Conservation (phyloP, 495 filamentous ascomycete species). For the Xylaria castorea region DNA sequence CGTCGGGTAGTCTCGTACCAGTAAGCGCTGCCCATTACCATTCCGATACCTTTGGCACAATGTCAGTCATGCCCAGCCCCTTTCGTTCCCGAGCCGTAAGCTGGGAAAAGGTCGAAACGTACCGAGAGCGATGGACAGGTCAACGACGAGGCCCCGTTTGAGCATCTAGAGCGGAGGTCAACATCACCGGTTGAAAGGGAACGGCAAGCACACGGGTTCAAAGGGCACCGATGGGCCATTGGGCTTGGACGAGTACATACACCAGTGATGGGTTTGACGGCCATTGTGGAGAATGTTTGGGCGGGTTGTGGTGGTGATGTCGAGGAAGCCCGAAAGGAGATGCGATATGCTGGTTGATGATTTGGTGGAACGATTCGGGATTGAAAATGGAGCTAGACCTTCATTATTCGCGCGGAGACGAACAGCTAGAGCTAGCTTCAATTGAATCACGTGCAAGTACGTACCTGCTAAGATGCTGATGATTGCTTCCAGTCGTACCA, state of each 20-base stretch:
- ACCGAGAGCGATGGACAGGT: constrained; percentile 54
- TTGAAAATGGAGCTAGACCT: constrained; percentile 22
- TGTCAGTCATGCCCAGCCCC: constrained; percentile 22
- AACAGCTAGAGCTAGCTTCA: constrained; percentile 26
- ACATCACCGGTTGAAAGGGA: constrained; percentile 18
- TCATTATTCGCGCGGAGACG: constrained; percentile 28
- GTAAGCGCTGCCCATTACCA: constrained; percentile 51
- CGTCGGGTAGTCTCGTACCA: constrained; percentile 47
- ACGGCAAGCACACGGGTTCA: not conserved
- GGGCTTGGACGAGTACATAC: constrained; percentile 40
- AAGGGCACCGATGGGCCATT: constrained; percentile 25
- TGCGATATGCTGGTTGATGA: constrained; percentile 22
- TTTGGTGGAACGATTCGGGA: constrained; percentile 34
- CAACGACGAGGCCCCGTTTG: constrained; percentile 55
- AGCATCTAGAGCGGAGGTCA: constrained; percentile 51
- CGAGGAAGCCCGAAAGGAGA: constrained; percentile 18
- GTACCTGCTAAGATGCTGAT: no score
- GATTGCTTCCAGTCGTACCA: constrained; percentile 6
- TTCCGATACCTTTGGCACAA: constrained; percentile 47
- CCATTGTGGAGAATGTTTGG: constrained; percentile 47
- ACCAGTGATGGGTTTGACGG: constrained; percentile 51
- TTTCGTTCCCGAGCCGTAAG: not conserved
- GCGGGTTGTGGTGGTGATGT: constrained; percentile 29
- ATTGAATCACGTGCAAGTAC: constrained; percentile 27
- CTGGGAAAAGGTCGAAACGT: constrained; percentile 31